phyloP scores from a whole-genome alignment of 495 filamentous ascomycete genomes.

The Glutinoglossum americanum region DNA sequence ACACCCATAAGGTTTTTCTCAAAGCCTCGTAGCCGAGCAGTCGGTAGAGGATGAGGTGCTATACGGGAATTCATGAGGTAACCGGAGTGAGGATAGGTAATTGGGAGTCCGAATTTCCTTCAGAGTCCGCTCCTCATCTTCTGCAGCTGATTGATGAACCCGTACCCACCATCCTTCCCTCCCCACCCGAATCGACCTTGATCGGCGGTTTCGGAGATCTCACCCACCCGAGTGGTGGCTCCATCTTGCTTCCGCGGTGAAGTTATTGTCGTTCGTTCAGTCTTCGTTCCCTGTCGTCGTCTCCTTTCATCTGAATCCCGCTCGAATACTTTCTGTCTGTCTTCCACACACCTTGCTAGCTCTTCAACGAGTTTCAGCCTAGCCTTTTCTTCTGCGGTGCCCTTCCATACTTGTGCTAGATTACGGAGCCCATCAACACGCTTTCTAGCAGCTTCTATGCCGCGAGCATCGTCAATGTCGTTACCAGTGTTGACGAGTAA shows the following conservation, averaged over 20 bases:
- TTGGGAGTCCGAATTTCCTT: no score
- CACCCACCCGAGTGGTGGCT: conserved; percentile 7
- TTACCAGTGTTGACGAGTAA: conserved; percentile 30
- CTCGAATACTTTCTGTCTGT: conserved; percentile 23
- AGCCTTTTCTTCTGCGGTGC: conserved; percentile 80
- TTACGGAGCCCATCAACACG: conserved; percentile 53
- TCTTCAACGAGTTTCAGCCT: conserved; percentile 61
- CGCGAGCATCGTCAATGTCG: conserved; percentile 26
- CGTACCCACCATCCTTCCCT: conserved; percentile 36
- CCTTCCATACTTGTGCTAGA: conserved; percentile 66
- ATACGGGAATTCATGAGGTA: no score
- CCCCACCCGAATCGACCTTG: conserved; percentile 12
- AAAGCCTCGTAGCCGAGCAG: no score
- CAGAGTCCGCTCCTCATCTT: conserved; percentile 39
- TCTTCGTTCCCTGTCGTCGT: not conserved
- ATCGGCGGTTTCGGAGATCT: conserved; percentile 9
- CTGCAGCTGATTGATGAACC: conserved; percentile 61
- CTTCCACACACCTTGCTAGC: conserved; percentile 37
- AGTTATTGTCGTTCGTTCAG: not conserved
- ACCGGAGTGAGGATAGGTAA: no score
- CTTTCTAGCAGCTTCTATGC: conserved; percentile 43
- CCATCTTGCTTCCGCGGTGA: not conserved
- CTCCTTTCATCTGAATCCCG: not conserved
- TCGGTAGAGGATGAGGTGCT: no score
- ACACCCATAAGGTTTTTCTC: no score